phyloP scores from a whole-genome alignment of 2,329 filamentous ascomycete genomes.

The Arachnomyces sp. region DNA sequence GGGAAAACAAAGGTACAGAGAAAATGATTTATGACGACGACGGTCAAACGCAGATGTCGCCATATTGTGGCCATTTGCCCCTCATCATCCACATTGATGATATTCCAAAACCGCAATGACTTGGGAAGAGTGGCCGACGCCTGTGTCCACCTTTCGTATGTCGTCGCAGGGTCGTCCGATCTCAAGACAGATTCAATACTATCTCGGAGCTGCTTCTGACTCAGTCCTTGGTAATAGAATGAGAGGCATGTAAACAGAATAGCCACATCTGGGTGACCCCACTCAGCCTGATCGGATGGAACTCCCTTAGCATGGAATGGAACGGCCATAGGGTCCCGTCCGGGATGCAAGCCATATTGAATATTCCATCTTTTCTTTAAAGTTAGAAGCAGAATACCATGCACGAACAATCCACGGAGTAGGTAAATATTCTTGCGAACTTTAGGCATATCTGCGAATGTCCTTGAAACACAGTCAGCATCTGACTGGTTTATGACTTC shows the following conservation, averaged over 20 bases:
- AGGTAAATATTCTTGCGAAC: slow-evolving; percentile 8
- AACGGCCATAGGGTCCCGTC: slow-evolving; percentile 42
- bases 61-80: slow-evolving; percentile 44
- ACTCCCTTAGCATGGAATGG: slow-evolving; percentile 52
- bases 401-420: slow-evolving; percentile 41
- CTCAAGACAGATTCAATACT: slow-evolving; percentile 41
- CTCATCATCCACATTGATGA: slow-evolving; percentile 54
- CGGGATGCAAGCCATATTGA: slow-evolving; percentile 49
- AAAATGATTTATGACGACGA: slow-evolving; percentile 56
- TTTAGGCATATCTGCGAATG: too few species aligned
- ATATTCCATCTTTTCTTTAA: slow-evolving; percentile 55
- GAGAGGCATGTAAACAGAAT: slow-evolving; percentile 46
- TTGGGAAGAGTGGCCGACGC: slow-evolving; percentile 26
- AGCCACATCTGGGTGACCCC: slow-evolving; percentile 51
- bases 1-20: slow-evolving; percentile 53
- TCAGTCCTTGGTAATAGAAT: slow-evolving; percentile 49
- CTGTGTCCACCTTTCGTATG: slow-evolving; percentile 37
- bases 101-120: slow-evolving; percentile 36
- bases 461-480: too few species aligned
- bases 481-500: background rate
- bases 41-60: slow-evolving; percentile 45
- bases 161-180: slow-evolving; percentile 45
- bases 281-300: slow-evolving; percentile 47
- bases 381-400: slow-evolving; percentile 45
- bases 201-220: slow-evolving; percentile 38